Base-by-base conservation (phyloP, 331 rosid genomes). In the Saraca asoca region DNA sequence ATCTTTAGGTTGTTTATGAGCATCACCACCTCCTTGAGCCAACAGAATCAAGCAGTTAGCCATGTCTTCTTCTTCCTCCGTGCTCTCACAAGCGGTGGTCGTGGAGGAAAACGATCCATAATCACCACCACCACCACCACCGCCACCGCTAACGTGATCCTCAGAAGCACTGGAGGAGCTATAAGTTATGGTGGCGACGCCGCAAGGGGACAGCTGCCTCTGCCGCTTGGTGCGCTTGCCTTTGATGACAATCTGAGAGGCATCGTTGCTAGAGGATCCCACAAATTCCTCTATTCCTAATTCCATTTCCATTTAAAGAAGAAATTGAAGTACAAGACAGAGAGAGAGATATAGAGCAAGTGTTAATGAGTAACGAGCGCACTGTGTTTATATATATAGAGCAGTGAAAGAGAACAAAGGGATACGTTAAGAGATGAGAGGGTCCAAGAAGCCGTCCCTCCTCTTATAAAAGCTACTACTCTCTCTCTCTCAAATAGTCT, bases 31-130 rank as follows among this genome's bases (percentile, higher is more conserved):
- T 0, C 51, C 80, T 19, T 86, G 95, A 8, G 98, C 98, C 29
- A 93, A 50, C 8, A 93, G 92, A 73, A 93, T 93, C 48, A 93
- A 78, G 69, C 97, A 93, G 33, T 93, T 86, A 10, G 98, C 97
- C 98, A 93, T 93, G 71, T 93, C 96, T 62, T 93, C 95, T 20
- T 90, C 98, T 35, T 90, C 97, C 24, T 86, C 89, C 0, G 86
- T 77, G 50, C 79, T 75, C 39, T 87, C 87, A 1, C 67, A 72
- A 18, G 70, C 61, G 6, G 85, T 67, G 5, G 86, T 80, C 5
- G 86, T 62, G 0, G 95, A 84, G 0, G 93, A 80, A 51, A 76
- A 59, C 2, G 89, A 86, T 5, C 75, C 87, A 1, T 55, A 77
- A 9, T 68, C 88, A 0, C 53, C 79, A 6, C 71, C 68, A 0